Evolutionary conservation across 108 stramenopile species (phyloP), one percentile per base, ranked within the genome.

Genomic region (Parietichytrium sp.): DNA sequence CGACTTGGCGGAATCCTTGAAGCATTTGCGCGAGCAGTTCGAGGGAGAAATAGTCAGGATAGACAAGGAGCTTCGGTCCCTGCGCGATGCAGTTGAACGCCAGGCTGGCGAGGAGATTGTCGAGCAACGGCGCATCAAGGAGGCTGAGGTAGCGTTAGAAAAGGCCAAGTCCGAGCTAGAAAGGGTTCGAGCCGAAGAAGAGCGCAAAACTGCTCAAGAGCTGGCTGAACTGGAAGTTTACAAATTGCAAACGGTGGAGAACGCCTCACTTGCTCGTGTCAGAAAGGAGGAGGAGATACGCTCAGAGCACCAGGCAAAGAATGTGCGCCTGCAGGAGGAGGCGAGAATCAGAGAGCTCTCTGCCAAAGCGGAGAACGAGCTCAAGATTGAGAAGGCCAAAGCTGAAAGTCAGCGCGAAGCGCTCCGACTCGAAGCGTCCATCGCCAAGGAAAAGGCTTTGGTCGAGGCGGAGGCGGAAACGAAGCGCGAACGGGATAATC

Each of bases 381-480:
- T n/a, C 10, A 20, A 13, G 23, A 33, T 72, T 2, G 61, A 45
- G 42, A 33, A 42, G n/a, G 61, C 61, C 7, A 36, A 55, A 33
- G 54, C 54, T 4, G 78, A 79, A 10, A 29, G 48, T 13, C 48
- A 79, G 48, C 48, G 23, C 47, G 79, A 36, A 18, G 36, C 36
- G 54, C 23, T 81, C 16, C 61, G 42, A 6, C 38, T 42, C n/a
- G 38, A 72, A 38, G 25, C 38, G 6, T 33, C 20, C 10, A 27
- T 72, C 0, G 96, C 95, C 84, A 82, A 95, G 23, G 94, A 92
- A 81, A 93, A 93, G 82, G 93, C 93, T 30, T 88, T 91, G 48
- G 95, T 94, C 20, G 93, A 98, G 89, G 94, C 96, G 8, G 95
- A 97, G 84, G 98, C 96, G 8, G 86, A 95, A 20, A 96, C 96